Conservation (phyloP, 2,329 filamentous ascomycete species). For the Mycosphaerella arachidis region DNA sequence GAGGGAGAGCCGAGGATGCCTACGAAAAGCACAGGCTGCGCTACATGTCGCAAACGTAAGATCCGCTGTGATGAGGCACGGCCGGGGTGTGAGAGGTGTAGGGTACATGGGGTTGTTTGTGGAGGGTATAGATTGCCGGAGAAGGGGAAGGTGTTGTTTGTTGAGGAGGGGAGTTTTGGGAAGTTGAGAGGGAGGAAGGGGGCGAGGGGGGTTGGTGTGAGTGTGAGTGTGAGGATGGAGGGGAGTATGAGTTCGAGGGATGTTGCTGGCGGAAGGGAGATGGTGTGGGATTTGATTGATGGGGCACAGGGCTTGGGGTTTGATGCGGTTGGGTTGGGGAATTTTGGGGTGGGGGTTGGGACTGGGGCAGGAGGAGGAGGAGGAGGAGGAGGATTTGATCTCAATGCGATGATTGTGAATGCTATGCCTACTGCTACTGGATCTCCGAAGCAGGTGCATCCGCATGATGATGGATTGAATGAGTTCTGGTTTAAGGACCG, state of each 20-base stretch:
- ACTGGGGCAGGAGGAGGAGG: background rate
- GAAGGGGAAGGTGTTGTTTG: constrained; percentile 25
- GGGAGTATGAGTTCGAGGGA: background rate
- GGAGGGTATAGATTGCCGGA: constrained; percentile 28
- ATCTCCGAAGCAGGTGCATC: background rate
- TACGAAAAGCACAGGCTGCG: constrained; percentile 30
- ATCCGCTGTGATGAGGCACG: constrained; percentile 31
- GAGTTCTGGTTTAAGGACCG: constrained; percentile 1
- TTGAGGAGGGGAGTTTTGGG: constrained; percentile 25
- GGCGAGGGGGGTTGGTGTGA: background rate
- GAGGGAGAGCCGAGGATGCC: constrained; percentile 21
- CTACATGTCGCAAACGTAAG: constrained; percentile 30
- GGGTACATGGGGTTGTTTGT: constrained; percentile 29
- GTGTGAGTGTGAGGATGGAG: background rate
- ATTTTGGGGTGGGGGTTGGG: background rate
- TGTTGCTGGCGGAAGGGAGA: background rate
- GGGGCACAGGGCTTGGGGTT: background rate
- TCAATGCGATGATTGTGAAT: background rate
- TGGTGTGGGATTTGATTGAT: background rate
- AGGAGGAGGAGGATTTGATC: background rate
- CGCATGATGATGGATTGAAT: background rate
- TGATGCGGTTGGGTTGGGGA: background rate
- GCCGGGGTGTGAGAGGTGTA: constrained; percentile 29
- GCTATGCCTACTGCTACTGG: background rate
- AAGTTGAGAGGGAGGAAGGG: background rate